A percentile compares a stretch with the other conserved stretches of the same genome.
Conservation (phyloP, 2,329 filamentous ascomycete genomes). For the Aspergillus eucalypticola region DNA sequence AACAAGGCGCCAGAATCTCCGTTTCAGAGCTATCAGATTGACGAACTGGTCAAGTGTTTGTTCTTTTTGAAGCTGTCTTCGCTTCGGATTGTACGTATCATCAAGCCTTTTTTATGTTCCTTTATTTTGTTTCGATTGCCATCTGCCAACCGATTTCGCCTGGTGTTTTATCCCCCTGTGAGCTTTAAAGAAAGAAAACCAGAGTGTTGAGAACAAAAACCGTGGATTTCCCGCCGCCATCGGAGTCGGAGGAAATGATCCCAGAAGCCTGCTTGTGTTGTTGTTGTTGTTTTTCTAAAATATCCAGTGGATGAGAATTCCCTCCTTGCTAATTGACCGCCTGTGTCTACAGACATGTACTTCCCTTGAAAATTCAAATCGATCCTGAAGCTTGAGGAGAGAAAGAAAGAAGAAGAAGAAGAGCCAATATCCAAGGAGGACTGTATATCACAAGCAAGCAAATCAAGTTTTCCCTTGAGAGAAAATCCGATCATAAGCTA, state of each 20-base stretch:
- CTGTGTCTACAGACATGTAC: slow-evolving; percentile 46
- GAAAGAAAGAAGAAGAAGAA: too few species aligned
- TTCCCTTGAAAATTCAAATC: slow-evolving; percentile 38
- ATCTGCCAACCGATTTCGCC: slow-evolving; percentile 13
- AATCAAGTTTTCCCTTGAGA: slow-evolving; percentile 25
- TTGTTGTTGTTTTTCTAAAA: slow-evolving; percentile 1
- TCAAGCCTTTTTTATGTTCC: slow-evolving; percentile 26
- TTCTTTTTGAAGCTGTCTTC: slow-evolving; percentile 26
- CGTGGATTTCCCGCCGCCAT: background rate
- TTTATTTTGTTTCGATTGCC: slow-evolving; percentile 15
- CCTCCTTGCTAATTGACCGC: slow-evolving; percentile 42
- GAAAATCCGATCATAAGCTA: slow-evolving; percentile 27
- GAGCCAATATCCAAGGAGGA: slow-evolving; percentile 24
- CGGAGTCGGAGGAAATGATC: too few species aligned
- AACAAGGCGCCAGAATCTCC: slow-evolving; percentile 20
- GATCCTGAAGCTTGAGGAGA: slow-evolving; percentile 28
- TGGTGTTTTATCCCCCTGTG: background rate
- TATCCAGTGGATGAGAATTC: slow-evolving; percentile 19
- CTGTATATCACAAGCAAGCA: slow-evolving; percentile 45
- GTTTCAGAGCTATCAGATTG: slow-evolving; percentile 18
- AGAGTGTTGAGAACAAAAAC: background rate
- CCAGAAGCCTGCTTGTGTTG: background rate
- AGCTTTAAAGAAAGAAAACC: slow-evolving; percentile 4
- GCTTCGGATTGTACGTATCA: slow-evolving; percentile 45
- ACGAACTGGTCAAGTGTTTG: slow-evolving; percentile 25